Evolutionary conservation across 1,284 basidiomycete genomes (phyloP).

Genomic region (Blastosporella zonata): DNA sequence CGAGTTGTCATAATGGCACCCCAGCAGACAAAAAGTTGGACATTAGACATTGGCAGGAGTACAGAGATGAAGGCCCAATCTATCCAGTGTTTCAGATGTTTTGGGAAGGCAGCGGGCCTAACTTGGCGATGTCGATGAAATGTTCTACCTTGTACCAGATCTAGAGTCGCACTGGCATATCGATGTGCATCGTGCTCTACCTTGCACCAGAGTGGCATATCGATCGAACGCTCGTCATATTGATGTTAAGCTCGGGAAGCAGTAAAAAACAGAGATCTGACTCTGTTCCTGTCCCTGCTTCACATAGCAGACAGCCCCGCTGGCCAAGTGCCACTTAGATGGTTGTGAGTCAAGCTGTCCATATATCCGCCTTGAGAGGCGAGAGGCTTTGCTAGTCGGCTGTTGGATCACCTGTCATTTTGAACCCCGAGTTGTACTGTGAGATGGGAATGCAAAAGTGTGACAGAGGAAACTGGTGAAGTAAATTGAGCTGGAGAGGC

Average conservation of each 20-base stretch:
- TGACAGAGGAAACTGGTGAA: not conserved
- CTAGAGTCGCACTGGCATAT: too few relatives aligned
- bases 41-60: constrained; percentile 6
- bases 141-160: not conserved
- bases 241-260: not conserved
- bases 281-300: not conserved
- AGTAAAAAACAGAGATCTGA: not conserved
- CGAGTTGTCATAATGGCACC: constrained; percentile 1
- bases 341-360: not conserved
- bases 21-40: not conserved
- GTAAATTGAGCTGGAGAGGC: not conserved
- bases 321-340: not conserved
- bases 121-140: not conserved
- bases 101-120: not conserved
- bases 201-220: too few relatives aligned
- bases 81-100: not conserved
- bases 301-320: not conserved
- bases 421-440: not conserved
- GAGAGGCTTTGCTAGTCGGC: not conserved
- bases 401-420: not conserved
- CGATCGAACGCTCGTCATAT: too few relatives aligned
- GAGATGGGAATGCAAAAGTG: not conserved
- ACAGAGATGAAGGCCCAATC: not conserved
- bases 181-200: too few relatives aligned
- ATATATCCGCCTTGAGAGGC: not conserved